Evolutionary conservation across 2,329 filamentous ascomycete genomes (phyloP).

Genomic region (Corinectria fuckeliana): DNA sequence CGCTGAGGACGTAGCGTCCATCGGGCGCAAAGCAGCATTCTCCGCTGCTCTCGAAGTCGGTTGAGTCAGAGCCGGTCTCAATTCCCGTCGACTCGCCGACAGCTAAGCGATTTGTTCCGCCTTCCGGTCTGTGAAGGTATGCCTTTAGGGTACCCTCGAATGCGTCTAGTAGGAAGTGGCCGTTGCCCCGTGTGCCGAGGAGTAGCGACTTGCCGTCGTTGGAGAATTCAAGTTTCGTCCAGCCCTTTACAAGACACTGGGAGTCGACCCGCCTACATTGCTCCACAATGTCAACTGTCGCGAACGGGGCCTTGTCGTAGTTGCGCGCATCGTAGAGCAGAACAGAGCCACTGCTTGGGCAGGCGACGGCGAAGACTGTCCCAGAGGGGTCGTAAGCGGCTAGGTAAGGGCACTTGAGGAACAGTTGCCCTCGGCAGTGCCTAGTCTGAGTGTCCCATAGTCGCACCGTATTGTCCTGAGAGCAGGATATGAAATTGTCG

Average conservation of each 20-base stretch:
- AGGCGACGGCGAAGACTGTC: conserved; percentile 88
- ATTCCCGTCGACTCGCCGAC: conserved; percentile 56
- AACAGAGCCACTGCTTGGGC: conserved; percentile 77
- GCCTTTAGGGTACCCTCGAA: conserved; percentile 83
- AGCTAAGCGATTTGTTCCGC: conserved; percentile 58
- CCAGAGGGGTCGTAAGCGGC: conserved; percentile 92
- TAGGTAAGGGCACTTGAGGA: conserved; percentile 81
- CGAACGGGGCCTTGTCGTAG: conserved; percentile 90
- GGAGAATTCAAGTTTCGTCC: conserved; percentile 93
- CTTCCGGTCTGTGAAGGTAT: conserved; percentile 68
- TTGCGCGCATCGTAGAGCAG: conserved; percentile 93
- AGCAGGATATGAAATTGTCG: conserved; percentile 92
- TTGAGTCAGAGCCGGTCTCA: conserved; percentile 41
- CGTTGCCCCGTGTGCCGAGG: conserved; percentile 80
- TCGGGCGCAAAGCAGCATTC: conserved; percentile 92
- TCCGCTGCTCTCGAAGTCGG: conserved; percentile 64
- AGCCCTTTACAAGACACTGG: conserved; percentile 70
- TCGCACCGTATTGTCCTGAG: conserved; percentile 87
- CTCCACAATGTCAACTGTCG: conserved; percentile 79
- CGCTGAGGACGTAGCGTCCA: conserved; percentile 85
- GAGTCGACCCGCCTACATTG: conserved; percentile 55
- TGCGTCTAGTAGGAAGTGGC: conserved; percentile 92
- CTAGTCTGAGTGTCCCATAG: conserved; percentile 88
- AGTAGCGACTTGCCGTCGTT: conserved; percentile 93
- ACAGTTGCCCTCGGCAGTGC: conserved; percentile 79